Evolutionary conservation across 148 eudicot genomes (phyloP).

Genomic region (Fagopyrum tataricum): DNA sequence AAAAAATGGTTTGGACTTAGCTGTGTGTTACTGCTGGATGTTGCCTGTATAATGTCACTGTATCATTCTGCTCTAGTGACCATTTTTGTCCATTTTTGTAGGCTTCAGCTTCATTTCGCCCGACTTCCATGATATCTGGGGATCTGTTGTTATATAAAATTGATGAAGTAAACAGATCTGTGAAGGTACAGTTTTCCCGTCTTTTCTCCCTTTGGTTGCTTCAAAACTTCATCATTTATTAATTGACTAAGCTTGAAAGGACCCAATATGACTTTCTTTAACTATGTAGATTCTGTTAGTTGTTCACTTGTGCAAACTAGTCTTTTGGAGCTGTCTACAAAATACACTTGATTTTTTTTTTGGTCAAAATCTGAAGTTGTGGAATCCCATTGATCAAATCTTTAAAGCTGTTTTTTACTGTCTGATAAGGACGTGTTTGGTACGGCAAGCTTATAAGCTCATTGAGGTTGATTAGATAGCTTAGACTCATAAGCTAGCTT

Average conservation of each 20-base stretch:
- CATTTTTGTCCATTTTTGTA: conserved; percentile 17
- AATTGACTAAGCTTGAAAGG: neutral
- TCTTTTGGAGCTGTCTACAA: neutral
- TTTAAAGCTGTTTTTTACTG: too few relatives aligned
- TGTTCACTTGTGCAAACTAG: neutral
- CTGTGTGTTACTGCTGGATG: neutral
- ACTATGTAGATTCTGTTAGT: neutral
- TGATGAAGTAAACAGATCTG: conserved; percentile 71
- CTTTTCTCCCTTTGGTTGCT: neutral
- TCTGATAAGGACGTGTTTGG: neutral
- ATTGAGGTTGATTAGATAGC: neutral
- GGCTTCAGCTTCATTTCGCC: conserved; percentile 32
- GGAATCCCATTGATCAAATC: neutral
- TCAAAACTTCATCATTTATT: too few relatives aligned
- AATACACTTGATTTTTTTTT: neutral
- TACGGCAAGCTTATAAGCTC: neutral
- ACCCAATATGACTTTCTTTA: neutral
- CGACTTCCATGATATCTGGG: conserved; percentile 27
- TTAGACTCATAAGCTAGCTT: neutral
- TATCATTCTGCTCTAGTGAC: neutral
- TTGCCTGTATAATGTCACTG: conserved; percentile 10
- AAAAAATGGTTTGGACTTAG: neutral
- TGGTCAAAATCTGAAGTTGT: neutral
- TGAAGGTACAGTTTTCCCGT: conserved; percentile 40
- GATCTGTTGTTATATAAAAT: conserved; percentile 54